These are phyloP conservation scores for Macrotyloma uniflorum DNA, from an alignment of 306 rosid species.

Conservation along the genomic window DNA sequence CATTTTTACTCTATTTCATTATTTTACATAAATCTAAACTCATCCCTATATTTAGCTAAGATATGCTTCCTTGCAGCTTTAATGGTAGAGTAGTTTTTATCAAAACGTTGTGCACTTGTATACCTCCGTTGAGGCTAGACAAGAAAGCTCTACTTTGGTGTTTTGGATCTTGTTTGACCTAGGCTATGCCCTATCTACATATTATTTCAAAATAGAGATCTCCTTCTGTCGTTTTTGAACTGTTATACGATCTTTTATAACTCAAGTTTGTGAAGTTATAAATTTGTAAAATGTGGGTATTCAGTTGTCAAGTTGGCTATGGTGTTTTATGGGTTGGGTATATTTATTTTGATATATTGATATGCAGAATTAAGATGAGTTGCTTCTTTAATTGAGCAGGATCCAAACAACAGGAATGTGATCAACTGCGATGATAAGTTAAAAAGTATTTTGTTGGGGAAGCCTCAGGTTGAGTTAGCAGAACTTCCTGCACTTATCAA, in stretches of 20 bases:
- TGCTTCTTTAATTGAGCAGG: constrained; percentile 54
- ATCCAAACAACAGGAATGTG: constrained; percentile 81
- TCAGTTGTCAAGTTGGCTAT: background rate
- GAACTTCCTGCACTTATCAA: constrained; percentile 90
- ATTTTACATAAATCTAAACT: background rate
- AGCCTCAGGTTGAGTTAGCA: constrained; percentile 72
- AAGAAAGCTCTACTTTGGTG: background rate
- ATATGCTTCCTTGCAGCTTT: background rate
- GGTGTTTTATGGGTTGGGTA: constrained; percentile 5
- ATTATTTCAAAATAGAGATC: background rate
- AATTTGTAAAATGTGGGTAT: constrained; percentile 10
- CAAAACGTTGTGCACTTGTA: background rate
- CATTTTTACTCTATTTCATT: background rate
- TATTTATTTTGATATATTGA: constrained; percentile 5
- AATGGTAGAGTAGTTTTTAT: background rate
- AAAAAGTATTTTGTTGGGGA: constrained; percentile 72
- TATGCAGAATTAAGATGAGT: constrained; percentile 20
- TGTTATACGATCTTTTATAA: background rate
- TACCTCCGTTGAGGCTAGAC: background rate
- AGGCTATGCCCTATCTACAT: background rate
- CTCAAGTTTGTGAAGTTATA: background rate
- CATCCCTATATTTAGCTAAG: background rate
- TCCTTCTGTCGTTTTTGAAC: constrained; percentile 4
- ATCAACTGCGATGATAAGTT: constrained; percentile 84
- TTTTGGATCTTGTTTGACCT: background rate